Evolutionary conservation across 2,329 filamentous ascomycete genomes (phyloP).

Genomic region (Claviceps sp.): DNA sequence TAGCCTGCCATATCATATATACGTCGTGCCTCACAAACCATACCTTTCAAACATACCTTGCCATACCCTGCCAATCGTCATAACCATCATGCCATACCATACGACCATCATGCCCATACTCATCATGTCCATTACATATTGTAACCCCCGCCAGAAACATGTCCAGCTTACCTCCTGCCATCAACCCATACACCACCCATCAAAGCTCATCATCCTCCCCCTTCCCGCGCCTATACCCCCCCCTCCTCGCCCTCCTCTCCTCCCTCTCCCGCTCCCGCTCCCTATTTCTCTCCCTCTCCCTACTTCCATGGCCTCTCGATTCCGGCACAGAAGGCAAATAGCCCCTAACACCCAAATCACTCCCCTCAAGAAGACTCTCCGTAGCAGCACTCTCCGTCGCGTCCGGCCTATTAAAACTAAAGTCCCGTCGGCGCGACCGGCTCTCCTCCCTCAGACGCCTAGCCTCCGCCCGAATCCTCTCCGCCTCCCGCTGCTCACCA

Average conservation of each 20-base stretch:
- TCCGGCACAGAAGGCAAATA: constrained; percentile 44
- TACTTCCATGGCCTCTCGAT: constrained; percentile 19
- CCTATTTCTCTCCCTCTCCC: constrained; percentile 11
- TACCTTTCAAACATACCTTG: too few relatives aligned
- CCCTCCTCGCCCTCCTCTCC: constrained; percentile 22
- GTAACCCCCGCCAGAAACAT: too few relatives aligned
- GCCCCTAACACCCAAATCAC: constrained; percentile 43
- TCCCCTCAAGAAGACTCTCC: constrained; percentile 21
- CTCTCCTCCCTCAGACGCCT: constrained; percentile 40
- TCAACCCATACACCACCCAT: neutral
- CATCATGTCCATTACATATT: too few relatives aligned
- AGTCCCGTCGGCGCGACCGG: constrained; percentile 34
- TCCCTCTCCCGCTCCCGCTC: constrained; percentile 17
- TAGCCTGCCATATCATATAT: too few relatives aligned
- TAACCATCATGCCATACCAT: too few relatives aligned
- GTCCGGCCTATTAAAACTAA: constrained; percentile 37
- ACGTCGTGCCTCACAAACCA: too few relatives aligned
- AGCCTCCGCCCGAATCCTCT: constrained; percentile 44
- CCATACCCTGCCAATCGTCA: too few relatives aligned
- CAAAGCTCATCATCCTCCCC: constrained; percentile 17
- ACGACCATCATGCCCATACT: too few relatives aligned
- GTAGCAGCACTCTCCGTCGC: constrained; percentile 19
- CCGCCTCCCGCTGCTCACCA: constrained; percentile 35
- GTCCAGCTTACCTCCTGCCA: neutral
- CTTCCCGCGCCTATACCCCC: constrained; percentile 21